Percentiles rank a stretch among this genome's conserved stretches.
Evolutionary conservation across 768 basidiomycete genomes (phyloP).

Genomic region (Imleria badia): DNA sequence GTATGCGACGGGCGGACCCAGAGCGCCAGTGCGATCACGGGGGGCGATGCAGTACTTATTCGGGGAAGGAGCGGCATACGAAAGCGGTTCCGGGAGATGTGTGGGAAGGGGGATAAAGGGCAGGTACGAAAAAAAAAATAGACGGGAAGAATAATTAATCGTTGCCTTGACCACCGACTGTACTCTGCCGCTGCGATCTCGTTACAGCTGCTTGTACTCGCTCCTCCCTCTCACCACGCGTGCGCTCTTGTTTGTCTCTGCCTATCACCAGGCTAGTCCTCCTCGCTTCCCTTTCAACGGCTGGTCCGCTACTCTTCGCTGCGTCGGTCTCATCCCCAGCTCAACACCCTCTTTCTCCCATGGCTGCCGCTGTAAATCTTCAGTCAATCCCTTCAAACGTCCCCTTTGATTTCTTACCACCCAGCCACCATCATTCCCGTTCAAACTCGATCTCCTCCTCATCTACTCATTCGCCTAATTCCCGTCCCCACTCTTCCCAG

Average conservation of each 20-base stretch:
- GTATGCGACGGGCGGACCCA: not conserved
- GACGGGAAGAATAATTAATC: constrained; percentile 14
- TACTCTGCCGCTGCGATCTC: constrained; percentile 34
- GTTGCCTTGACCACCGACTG: constrained; percentile 58
- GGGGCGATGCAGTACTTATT: constrained; percentile 2
- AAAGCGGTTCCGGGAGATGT: constrained; percentile 1
- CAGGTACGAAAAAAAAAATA: constrained; percentile 9
- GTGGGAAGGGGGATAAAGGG: constrained; percentile 22
- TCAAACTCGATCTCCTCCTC: constrained; percentile 77
- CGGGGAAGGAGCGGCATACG: not conserved
- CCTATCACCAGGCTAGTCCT: constrained; percentile 21
- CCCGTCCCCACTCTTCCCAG: constrained; percentile 78
- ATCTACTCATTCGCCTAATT: constrained; percentile 68
- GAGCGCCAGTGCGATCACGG: not conserved
- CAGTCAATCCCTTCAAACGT: constrained; percentile 67
- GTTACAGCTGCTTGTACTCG: constrained; percentile 24
- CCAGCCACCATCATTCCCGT: constrained; percentile 65
- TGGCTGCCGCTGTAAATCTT: constrained; percentile 76
- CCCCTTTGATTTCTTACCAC: constrained; percentile 71
- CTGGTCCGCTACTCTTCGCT: constrained; percentile 54
- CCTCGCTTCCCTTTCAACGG: constrained; percentile 32
- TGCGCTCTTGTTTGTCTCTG: constrained; percentile 19
- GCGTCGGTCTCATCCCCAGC: constrained; percentile 31
- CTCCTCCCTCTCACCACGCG: constrained; percentile 5
- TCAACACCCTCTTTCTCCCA: constrained; percentile 43